These are phyloP conservation scores for Adansonia rubrostipa DNA, from an alignment of 441 rosid species.

Conservation along the genomic window DNA sequence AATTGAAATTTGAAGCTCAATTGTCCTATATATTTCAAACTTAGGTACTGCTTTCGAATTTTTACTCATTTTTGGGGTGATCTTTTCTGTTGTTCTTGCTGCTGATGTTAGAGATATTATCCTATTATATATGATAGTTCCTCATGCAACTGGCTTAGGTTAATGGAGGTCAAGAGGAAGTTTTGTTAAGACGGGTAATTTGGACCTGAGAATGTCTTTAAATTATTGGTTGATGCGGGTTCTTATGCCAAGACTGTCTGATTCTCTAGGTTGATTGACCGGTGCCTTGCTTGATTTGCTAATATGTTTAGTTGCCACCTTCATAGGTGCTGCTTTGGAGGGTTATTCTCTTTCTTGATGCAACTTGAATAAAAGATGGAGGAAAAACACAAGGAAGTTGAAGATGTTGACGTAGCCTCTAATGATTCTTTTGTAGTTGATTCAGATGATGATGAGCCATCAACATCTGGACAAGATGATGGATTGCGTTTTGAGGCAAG, in stretches of 20 bases:
- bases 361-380: conserved; percentile 43
- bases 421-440: conserved; percentile 55
- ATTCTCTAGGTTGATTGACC: conserved; percentile 11
- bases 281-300: conserved; percentile 20
- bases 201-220: neutral
- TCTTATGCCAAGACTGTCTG: neutral
- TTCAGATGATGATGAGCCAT: conserved; percentile 67
- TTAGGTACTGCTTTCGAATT: neutral
- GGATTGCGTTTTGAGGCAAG: conserved; percentile 66
- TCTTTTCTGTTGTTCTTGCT: neutral
- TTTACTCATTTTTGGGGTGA: neutral
- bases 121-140: neutral
- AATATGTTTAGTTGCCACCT: conserved; percentile 18
- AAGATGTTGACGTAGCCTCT: conserved; percentile 54
- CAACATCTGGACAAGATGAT: conserved; percentile 59
- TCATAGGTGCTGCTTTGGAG: conserved; percentile 30
- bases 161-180: neutral
- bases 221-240: neutral
- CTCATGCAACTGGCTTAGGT: neutral
- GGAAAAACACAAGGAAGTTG: conserved; percentile 50
- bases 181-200: neutral
- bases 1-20: neutral
- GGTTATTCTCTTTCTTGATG: conserved; percentile 1
- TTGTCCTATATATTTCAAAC: neutral
- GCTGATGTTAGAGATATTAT: neutral